Percentiles rank a stretch among this genome's conserved stretches.
Evolutionary conservation across 1,284 basidiomycete species (phyloP).

Genomic region (Moniliophthora roreri): DNA sequence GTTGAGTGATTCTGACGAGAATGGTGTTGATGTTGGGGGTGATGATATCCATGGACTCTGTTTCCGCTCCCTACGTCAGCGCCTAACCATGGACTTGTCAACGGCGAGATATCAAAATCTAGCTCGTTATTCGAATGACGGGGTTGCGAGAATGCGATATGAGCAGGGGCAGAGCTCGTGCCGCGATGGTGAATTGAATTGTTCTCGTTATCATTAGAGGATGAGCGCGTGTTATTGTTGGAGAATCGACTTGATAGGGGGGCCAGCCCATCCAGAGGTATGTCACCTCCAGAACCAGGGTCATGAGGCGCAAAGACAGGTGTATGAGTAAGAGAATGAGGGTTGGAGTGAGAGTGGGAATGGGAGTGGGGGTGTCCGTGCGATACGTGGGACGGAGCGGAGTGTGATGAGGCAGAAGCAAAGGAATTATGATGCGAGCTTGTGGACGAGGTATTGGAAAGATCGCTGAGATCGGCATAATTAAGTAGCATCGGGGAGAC

Average conservation of each 20-base stretch:
- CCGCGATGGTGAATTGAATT: conserved; percentile 36
- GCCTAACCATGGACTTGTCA: conserved; percentile 76
- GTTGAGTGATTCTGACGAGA: conserved; percentile 24
- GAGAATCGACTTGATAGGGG: conserved; percentile 4
- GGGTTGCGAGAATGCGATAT: conserved; percentile 50
- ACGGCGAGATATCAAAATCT: conserved; percentile 70
- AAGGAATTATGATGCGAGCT: conserved; percentile 12
- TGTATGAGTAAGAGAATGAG: conserved; percentile 11
- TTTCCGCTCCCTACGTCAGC: conserved; percentile 26
- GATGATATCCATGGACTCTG: conserved; percentile 10
- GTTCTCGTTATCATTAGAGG: conserved; percentile 23
- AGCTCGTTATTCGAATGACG: conserved; percentile 40
- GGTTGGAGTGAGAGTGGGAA: conserved; percentile 5
- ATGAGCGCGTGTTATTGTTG: background rate
- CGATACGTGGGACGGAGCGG: background rate
- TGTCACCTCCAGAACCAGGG: conserved; percentile 13
- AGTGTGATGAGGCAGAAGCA: conserved; percentile 14
- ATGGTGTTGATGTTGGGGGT: conserved; percentile 19
- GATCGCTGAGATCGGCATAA: conserved; percentile 20
- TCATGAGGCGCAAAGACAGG: conserved; percentile 18
- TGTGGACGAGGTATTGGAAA: conserved; percentile 19
- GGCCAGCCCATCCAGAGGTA: conserved; percentile 3
- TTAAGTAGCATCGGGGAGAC: conserved; percentile 62
- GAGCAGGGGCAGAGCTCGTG: conserved; percentile 59
- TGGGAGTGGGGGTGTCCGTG: background rate